Base-by-base conservation (phyloP, 768 basidiomycete genomes). In the Nevesoporus exiguus region DNA sequence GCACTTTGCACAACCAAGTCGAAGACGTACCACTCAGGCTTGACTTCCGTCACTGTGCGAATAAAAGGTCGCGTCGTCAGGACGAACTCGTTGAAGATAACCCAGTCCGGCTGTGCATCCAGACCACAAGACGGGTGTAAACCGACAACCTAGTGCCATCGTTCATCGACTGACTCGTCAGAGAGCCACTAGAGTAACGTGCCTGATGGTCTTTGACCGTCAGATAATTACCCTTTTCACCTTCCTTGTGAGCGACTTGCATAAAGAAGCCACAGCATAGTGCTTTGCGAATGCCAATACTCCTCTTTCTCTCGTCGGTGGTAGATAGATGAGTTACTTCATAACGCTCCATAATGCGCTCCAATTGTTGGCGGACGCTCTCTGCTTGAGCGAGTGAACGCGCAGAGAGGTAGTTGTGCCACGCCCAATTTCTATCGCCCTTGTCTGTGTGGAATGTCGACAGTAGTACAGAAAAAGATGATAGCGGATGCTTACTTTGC, bases 131-230 rank as follows among this genome's bases (percentile, higher is more conserved):
- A 89, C 8, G 94, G 90, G 67, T 98, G 94, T 13, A 67, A 51
- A 31, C 34, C 50, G 21, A 66, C 64, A 24, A 57, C 47, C 64
- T 69, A 36, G 17, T 24, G 3, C 2, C 30, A 2, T 15, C 33
- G 24, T 40, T 25, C 9, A 37, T 54, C 41, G 59, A 37, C 33
- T 3, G 27, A 9, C 1, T 11, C 10, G 8, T 10, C 21, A 4
- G 22, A 41, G 11, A 13, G 2, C 5, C 9, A 22, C 36, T 1
- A 48, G 14, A 34, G 7, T 33, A 17, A 66, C 80, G 21, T 57
- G 83, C 90, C 76, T 97, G 95, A 61, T 95, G 90, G 69, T 99
- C 95, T 74, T 98, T 98, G 54, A 97, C 85, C 0, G 95, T 99
- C 57, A 87, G 57, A 66, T 99, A 98, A 51, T 78, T 93, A n/a